These are phyloP conservation scores for Pythium apleroticum DNA, from an alignment of 352 stramenopile genomes.

Conservation along the genomic window DNA sequence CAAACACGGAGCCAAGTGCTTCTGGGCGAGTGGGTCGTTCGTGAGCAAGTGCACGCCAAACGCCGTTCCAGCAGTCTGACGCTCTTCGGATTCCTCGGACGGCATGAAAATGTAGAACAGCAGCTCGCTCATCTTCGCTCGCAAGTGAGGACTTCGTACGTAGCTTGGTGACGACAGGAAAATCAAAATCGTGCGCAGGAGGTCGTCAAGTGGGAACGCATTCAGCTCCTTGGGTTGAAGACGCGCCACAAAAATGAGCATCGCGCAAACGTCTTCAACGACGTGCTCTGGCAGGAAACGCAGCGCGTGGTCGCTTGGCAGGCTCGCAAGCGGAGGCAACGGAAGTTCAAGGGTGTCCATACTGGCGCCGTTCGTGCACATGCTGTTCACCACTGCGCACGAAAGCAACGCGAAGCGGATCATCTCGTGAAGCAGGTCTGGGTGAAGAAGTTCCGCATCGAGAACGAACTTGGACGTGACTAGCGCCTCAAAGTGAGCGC, in stretches of 20 bases:
- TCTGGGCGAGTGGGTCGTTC: slow-evolving; percentile 66
- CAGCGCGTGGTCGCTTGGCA: slow-evolving; percentile 43
- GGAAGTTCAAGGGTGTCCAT: slow-evolving; percentile 32
- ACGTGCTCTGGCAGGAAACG: slow-evolving; percentile 93
- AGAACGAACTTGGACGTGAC: slow-evolving; percentile 76
- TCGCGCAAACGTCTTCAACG: slow-evolving; percentile 92
- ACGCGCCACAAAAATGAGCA: slow-evolving; percentile 91
- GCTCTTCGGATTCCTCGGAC: slow-evolving; percentile 72
- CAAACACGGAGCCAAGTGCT: slow-evolving; percentile 92
- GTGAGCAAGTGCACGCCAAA: slow-evolving; percentile 62
- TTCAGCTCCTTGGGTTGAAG: slow-evolving; percentile 84
- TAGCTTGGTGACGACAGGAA: slow-evolving; percentile 89
- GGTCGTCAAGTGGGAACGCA: slow-evolving; percentile 81
- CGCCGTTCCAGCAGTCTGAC: slow-evolving; percentile 53
- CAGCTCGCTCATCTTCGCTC: slow-evolving; percentile 96
- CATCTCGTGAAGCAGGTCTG: slow-evolving; percentile 76
- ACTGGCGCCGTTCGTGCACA: slow-evolving; percentile 36
- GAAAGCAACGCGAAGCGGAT: slow-evolving; percentile 74
- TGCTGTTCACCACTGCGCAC: slow-evolving; percentile 51
- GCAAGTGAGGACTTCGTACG: slow-evolving; percentile 91
- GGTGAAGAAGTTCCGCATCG: slow-evolving; percentile 75
- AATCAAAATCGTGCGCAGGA: slow-evolving; percentile 91
- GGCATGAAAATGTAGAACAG: slow-evolving; percentile 97
- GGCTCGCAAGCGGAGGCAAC: slow-evolving; percentile 35
- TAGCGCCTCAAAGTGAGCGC: slow-evolving; percentile 74